Conservation (phyloP, 2,329 filamentous ascomycete genomes). For the Tolypocladium sp. region DNA sequence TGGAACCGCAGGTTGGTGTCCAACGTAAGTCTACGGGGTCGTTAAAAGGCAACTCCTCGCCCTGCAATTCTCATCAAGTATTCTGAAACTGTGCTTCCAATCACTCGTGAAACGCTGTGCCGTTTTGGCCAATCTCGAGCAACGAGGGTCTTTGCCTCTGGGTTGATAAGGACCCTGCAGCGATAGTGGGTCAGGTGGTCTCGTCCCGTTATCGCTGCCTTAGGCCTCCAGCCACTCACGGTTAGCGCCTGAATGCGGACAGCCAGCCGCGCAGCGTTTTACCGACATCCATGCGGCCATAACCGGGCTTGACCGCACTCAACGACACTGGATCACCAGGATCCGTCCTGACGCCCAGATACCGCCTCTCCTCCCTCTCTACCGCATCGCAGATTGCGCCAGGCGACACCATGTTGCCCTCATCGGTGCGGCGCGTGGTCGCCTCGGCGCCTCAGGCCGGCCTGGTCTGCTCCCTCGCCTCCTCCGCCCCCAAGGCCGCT, state of each 20-base stretch:
- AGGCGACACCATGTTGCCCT: constrained; percentile 39
- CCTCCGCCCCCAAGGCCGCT: constrained; percentile 29
- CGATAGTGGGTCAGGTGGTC: not conserved
- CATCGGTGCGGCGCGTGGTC: constrained; percentile 46
- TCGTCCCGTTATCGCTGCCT: constrained; percentile 21
- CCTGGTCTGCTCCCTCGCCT: constrained; percentile 31
- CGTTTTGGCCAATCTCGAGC: not conserved
- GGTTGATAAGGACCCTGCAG: not conserved
- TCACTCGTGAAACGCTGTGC: not conserved
- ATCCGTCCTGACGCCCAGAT: constrained; percentile 17
- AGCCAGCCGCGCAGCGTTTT: not conserved
- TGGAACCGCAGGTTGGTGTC: not conserved
- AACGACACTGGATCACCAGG: constrained; percentile 21
- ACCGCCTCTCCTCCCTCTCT: constrained; percentile 8
- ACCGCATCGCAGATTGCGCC: constrained; percentile 8
- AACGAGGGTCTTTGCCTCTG: not conserved
- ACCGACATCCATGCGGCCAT: constrained; percentile 17
- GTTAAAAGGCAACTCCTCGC: too few relatives aligned
- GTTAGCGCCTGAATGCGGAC: constrained; percentile 3
- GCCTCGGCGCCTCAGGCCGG: constrained; percentile 34
- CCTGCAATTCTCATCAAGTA: not conserved
- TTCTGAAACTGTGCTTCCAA: not conserved
- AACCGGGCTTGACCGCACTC: constrained; percentile 23
- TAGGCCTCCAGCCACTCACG: constrained; percentile 16
- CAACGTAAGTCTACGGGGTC: not conserved